Evolutionary conservation across 176 grass and related monocot genomes (phyloP), one percentile per base, ranked within the genome.

Genomic region (Phragmites australis): DNA sequence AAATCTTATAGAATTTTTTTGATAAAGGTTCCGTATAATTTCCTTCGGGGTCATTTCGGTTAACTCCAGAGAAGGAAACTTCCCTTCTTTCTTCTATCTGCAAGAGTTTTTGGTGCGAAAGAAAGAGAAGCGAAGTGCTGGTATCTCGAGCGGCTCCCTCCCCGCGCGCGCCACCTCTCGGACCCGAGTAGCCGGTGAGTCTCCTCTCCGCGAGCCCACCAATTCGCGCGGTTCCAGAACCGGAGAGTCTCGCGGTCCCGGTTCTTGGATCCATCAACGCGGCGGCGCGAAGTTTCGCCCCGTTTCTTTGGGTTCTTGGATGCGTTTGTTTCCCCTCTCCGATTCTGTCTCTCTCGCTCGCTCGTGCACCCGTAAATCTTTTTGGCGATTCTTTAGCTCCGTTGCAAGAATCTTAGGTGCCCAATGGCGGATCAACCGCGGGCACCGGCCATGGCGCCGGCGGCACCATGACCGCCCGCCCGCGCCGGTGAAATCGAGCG

Each of bases 171-270:
- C 58, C 75, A 34, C 19, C 76, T 32, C 61, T 67, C 31, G 32
- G 77, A 67, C 67, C 77, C 64, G 61, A 41, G 61, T 5, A 2
- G 13, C 77, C 34, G 77, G 77, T 79, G 61, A 79, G 77, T 52
- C 14, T 66, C 75, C 57, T 49, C 37, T 6, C 59, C 21, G 5
- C 30, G 12, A 1, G 21, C 6, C 19, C 13, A 1, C 44, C 59
- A 26, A 4, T 40, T 78, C 43, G 58, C 44, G 47, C 14, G 5
- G 2, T 61, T 48, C 5, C 25, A 8, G 9, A 32, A 25, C 58
- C 21, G 58, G 75, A 48, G 58, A 9, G 25, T 12, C 17, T 59
- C 18, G 71, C 17, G 14, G 27, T 11, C 13, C 59, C 7, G 45
- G 14, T 52, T 16, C 46, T 52, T 79, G 44, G 76, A 66, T 79